phyloP scores from a whole-genome alignment of 352 stramenopile genomes.

The Phytophthora uliginosa region DNA sequence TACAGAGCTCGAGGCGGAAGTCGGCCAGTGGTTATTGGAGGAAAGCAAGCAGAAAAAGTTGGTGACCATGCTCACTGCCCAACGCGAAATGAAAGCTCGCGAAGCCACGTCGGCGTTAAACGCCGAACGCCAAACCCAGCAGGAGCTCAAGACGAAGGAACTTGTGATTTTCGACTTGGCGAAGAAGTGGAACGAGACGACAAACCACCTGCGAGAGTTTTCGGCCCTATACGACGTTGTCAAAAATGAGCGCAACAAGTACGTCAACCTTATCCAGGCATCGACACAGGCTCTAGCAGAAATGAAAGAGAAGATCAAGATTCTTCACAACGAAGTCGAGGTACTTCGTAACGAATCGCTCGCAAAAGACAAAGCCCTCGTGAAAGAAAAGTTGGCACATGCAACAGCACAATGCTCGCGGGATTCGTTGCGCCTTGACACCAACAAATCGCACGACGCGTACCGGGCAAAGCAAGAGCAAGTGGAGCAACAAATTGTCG shows the following conservation, averaged over 20 bases:
- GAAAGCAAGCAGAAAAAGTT: conserved; percentile 93
- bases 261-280: conserved; percentile 95
- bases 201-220: conserved; percentile 94
- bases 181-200: conserved; percentile 96
- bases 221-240: conserved; percentile 95
- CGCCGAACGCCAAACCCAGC: conserved; percentile 86
- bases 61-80: conserved; percentile 87
- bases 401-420: conserved; percentile 89
- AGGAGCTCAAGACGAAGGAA: conserved; percentile 95
- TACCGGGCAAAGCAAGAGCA: conserved; percentile 93
- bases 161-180: conserved; percentile 94
- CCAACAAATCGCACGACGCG: conserved; percentile 91
- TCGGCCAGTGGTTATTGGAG: conserved; percentile 90
- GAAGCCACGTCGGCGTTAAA: conserved; percentile 82
- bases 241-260: conserved; percentile 97
- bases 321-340: conserved; percentile 96
- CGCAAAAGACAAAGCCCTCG: conserved; percentile 94
- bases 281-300: conserved; percentile 93
- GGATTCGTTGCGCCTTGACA: conserved; percentile 90
- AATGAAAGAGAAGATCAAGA: conserved; percentile 98
- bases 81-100: conserved; percentile 93
- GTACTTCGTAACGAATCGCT: conserved; percentile 94
- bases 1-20: conserved; percentile 78
- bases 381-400: conserved; percentile 92
- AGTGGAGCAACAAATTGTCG: conserved; percentile 96